Percentiles rank a stretch among this genome's conserved stretches.
Evolutionary conservation across 306 rosid species (phyloP).

Genomic region (Acacia crassicarpa): DNA sequence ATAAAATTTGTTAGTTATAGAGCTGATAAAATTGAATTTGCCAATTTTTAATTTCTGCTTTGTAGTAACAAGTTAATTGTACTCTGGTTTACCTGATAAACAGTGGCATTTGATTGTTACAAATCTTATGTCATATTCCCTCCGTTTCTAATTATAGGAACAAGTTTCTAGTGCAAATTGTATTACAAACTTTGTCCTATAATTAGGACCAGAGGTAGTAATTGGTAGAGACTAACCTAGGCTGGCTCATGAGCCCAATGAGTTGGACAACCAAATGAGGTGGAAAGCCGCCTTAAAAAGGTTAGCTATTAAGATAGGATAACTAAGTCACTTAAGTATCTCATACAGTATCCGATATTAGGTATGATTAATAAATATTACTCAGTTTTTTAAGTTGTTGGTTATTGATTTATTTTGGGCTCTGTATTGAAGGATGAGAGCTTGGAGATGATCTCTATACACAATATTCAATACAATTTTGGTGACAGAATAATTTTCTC

Average conservation of each 20-base stretch:
- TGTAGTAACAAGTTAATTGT: not conserved
- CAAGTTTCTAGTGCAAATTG: too few species aligned
- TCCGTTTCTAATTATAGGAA: too few species aligned
- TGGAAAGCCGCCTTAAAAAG: not conserved
- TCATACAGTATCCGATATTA: not conserved
- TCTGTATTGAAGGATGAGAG: constrained; percentile 57
- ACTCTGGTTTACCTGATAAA: not conserved
- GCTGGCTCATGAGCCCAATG: not conserved
- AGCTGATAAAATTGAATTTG: constrained; percentile 19
- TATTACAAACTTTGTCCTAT: too few species aligned
- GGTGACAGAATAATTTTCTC: constrained; percentile 60
- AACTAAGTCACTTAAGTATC: not conserved
- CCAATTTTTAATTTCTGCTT: not conserved
- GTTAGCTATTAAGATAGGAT: not conserved
- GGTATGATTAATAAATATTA: constrained; percentile 11
- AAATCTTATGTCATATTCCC: too few species aligned
- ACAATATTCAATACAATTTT: constrained; percentile 52
- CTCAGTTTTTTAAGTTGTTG: not conserved
- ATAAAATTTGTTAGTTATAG: not conserved
- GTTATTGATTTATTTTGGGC: constrained; percentile 31
- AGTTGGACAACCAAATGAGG: not conserved
- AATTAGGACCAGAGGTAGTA: too few species aligned
- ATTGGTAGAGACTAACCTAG: not conserved
- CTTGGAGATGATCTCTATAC: constrained; percentile 54
- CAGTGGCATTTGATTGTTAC: not conserved